A percentile compares a stretch with the other conserved stretches of the same genome.
These are phyloP conservation scores for Phlebiopsis gigantea DNA, from an alignment of 768 basidiomycete genomes.

Conservation along the genomic window DNA sequence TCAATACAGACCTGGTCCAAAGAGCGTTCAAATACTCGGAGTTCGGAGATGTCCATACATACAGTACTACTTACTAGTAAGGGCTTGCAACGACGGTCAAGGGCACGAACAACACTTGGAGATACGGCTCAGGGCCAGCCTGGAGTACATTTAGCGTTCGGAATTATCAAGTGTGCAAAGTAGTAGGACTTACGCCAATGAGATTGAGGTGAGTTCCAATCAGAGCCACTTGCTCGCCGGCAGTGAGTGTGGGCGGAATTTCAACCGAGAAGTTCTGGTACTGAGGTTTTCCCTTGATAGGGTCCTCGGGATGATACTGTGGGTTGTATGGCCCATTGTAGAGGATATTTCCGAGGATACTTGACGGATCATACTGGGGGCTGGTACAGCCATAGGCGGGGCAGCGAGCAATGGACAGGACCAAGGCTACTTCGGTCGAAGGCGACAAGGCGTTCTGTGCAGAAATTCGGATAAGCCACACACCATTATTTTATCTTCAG, in stretches of 20 bases:
- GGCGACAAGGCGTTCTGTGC: constrained; percentile 25
- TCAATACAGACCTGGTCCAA: background rate
- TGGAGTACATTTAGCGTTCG: background rate
- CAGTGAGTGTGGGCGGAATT: constrained; percentile 15
- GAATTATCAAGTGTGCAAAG: background rate
- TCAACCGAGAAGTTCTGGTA: constrained; percentile 26
- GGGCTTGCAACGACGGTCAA: background rate
- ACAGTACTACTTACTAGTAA: background rate
- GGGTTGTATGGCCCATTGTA: constrained; percentile 27
- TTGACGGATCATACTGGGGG: constrained; percentile 15
- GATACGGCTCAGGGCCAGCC: background rate
- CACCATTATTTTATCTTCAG: background rate
- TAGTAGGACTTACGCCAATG: constrained; percentile 15
- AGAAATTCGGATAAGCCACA: background rate
- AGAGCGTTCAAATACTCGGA: background rate
- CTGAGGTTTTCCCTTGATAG: constrained; percentile 12
- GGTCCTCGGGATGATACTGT: constrained; percentile 11
- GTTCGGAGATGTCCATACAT: background rate
- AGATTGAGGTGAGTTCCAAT: constrained; percentile 19
- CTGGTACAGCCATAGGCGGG: constrained; percentile 13
- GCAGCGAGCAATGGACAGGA: constrained; percentile 28
- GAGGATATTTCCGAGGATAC: constrained; percentile 25
- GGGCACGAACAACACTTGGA: background rate
- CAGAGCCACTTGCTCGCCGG: constrained; percentile 14
- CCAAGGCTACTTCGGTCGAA: constrained; percentile 30